Percentiles rank a stretch among this genome's conserved stretches.
phyloP scores from a whole-genome alignment of 768 basidiomycete genomes.

The Collybia sordida region DNA sequence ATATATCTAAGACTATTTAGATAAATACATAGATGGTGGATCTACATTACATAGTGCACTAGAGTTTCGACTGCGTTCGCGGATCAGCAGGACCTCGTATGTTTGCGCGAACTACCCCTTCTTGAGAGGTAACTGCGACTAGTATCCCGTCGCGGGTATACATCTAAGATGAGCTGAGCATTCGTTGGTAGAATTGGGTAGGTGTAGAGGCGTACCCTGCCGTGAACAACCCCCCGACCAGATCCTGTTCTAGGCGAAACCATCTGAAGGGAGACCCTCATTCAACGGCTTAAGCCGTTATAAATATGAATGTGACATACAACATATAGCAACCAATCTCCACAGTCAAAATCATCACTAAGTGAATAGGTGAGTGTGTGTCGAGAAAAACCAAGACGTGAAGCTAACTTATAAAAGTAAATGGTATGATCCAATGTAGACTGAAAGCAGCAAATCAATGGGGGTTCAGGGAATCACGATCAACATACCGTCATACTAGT shows the following conservation, averaged over 20 bases:
- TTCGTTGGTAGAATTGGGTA: background rate
- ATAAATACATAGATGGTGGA: no score
- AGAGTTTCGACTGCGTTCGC: constrained; percentile 34
- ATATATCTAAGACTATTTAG: no score
- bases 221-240: constrained; percentile 70
- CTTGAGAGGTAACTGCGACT: constrained; percentile 78
- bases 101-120: constrained; percentile 71
- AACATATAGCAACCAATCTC: constrained; percentile 79
- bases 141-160: constrained; percentile 66
- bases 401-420: constrained; percentile 70
- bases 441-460: constrained; percentile 27
- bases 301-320: constrained; percentile 37
- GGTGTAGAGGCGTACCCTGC: constrained; percentile 48
- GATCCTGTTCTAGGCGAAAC: constrained; percentile 60
- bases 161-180: constrained; percentile 39
- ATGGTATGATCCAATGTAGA: constrained; percentile 80
- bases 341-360: constrained; percentile 70
- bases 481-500: constrained; percentile 61
- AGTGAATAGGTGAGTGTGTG: constrained; percentile 5
- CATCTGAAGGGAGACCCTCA: constrained; percentile 40
- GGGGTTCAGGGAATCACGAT: background rate
- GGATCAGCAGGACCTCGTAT: constrained; percentile 38
- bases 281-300: background rate
- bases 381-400: background rate
- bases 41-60: constrained; percentile 13